Evolutionary conservation across 306 rosid species (phyloP), one percentile per base, ranked within the genome.

Genomic region (Medicago truncatula): DNA sequence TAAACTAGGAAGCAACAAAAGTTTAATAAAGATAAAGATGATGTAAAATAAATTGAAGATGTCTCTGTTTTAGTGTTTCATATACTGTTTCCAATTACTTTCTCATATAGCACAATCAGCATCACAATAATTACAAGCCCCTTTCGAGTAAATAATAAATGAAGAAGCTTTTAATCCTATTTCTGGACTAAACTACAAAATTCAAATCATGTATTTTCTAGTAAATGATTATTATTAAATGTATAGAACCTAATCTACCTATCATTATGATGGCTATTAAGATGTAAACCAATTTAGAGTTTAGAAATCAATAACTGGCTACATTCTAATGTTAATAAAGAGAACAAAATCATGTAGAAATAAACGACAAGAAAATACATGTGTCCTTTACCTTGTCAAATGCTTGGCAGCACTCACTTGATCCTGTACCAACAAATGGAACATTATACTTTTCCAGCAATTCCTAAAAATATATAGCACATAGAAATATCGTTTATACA

Each of bases 401-500:
- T 67, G 98, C 97, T 81, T 85, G 93, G 58, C 74, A 62, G 82
- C 95, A 91, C 67, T 90, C 95, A 66, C 63, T 90, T 78, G 98
- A 92, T 85, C 97, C 87, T 1, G 98, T 94, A 74, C 98, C 97
- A 80, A 94, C 95, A 88, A 88, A 94, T 68, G 96, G 98, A 83
- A 94, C 76, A 76, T 87, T 84, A 81, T 87, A 83, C 82, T 82
- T 82, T 84, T 92, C 98, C 89, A 94, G 74, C 36, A 94, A 79
- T 84, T 88, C 95, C 98, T 94, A 74, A 83, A 63, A 83, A 84
- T 34, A 56, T 71, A 73, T 59, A 78, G 67, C 81, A 78, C 41
- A 77, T 50, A 67, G 44, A 71, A 76, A 73, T 74, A 57, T 46
- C 18, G 76, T 73, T 70, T 18, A 71, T 31, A 50, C 69, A 20